phyloP scores from a whole-genome alignment of 2,329 filamentous ascomycete genomes.

The Aspergillus jensenii region DNA sequence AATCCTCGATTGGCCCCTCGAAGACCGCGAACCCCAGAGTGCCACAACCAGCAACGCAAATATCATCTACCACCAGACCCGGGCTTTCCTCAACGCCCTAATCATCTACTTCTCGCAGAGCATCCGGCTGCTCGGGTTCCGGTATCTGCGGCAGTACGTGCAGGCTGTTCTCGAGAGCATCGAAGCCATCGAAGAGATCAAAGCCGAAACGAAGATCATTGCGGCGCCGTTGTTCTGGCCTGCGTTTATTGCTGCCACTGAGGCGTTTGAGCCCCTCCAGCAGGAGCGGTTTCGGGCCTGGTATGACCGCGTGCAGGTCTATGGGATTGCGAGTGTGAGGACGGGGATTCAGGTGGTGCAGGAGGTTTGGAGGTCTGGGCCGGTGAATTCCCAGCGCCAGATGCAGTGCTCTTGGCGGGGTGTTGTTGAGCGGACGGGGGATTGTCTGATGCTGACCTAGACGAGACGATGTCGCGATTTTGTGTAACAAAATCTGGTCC shows the following conservation, averaged over 20 bases:
- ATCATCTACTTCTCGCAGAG: conserved; percentile 11
- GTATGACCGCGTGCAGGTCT: conserved; percentile 4
- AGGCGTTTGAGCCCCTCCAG: conserved; percentile 7
- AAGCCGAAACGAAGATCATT: neutral
- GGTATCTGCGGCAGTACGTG: conserved; percentile 7
- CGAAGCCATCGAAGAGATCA: conserved; percentile 7
- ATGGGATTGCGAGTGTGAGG: conserved; percentile 4
- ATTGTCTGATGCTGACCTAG: neutral
- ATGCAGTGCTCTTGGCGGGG: neutral
- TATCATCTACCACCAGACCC: conserved; percentile 7
- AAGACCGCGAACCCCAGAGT: neutral
- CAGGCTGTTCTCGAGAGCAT: conserved; percentile 7
- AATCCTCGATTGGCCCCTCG: conserved; percentile 10
- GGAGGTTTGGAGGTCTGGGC: conserved; percentile 1
- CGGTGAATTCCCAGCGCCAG: neutral
- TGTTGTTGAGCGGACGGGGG: neutral
- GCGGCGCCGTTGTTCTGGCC: conserved; percentile 11
- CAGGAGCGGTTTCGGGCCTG: conserved; percentile 8
- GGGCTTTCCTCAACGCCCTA: conserved; percentile 6
- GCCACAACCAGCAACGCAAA: neutral
- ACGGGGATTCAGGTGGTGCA: conserved; percentile 3
- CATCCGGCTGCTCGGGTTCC: conserved; percentile 2
- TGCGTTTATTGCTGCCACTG: conserved; percentile 9
- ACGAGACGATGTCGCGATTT: neutral
- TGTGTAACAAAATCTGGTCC: no score